Percentiles rank a stretch among this genome's conserved stretches.
phyloP scores from a whole-genome alignment of 805 yeast species.

The Wickerhamomyces canadensis region DNA sequence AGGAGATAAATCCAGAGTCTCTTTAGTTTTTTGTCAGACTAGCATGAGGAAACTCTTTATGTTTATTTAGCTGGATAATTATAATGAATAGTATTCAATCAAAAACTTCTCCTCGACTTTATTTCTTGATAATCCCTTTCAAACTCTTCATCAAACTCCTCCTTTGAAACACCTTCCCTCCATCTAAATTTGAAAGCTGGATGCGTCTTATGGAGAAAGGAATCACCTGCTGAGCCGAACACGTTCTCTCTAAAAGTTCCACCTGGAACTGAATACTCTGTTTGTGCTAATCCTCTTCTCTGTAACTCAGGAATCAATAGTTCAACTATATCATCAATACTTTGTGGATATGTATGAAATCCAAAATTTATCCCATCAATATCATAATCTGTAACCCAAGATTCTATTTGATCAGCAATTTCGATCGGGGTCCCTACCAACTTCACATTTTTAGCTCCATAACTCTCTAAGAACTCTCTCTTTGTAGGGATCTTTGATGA shows the following conservation, averaged over 20 bases:
- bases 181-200: constrained; percentile 6
- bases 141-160: not conserved
- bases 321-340: constrained; percentile 32
- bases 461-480: constrained; percentile 4
- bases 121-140: not conserved
- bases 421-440: constrained; percentile 4
- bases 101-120: not conserved
- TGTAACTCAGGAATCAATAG: constrained; percentile 31
- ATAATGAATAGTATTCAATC: too few relatives aligned
- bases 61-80: too few relatives aligned
- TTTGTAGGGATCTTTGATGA: constrained; percentile 5
- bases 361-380: not conserved
- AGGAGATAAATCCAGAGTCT: too few relatives aligned
- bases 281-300: constrained; percentile 29
- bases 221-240: constrained; percentile 1
- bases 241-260: constrained; percentile 28
- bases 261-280: constrained; percentile 28
- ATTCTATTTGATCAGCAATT: constrained; percentile 1
- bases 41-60: too few relatives aligned
- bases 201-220: constrained; percentile 3
- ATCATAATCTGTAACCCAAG: not conserved
- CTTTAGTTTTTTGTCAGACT: too few relatives aligned
- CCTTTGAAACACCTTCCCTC: constrained; percentile 20
- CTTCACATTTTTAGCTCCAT: constrained; percentile 17
- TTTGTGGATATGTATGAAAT: not conserved